phyloP scores from a whole-genome alignment of 2,329 filamentous ascomycete species.

The Penicillium sp. region DNA sequence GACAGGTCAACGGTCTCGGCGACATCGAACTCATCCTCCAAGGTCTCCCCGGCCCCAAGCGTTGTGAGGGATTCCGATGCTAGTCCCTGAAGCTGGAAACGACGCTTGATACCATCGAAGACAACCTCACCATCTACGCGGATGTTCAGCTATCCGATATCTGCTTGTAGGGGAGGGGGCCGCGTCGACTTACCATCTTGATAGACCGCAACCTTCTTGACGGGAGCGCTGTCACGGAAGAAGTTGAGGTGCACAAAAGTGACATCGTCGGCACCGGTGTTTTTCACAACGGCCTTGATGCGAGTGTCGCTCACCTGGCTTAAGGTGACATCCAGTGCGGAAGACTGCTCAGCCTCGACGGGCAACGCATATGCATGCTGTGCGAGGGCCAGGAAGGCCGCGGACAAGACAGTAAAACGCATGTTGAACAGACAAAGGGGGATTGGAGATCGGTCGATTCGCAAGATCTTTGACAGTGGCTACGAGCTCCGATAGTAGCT shows the following conservation, averaged over 20 bases:
- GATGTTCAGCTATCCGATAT: slow-evolving; percentile 6
- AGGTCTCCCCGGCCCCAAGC: slow-evolving; percentile 32
- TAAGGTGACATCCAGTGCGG: slow-evolving; percentile 38
- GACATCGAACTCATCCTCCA: slow-evolving; percentile 41
- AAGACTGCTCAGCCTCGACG: slow-evolving; percentile 14
- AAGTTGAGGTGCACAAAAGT: slow-evolving; percentile 43
- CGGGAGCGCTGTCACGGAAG: slow-evolving; percentile 38
- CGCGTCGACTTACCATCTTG: slow-evolving; percentile 31
- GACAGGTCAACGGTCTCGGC: slow-evolving; percentile 47
- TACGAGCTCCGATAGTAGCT: not conserved
- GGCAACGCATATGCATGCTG: slow-evolving; percentile 26
- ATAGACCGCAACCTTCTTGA: slow-evolving; percentile 41
- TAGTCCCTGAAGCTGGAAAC: slow-evolving; percentile 33
- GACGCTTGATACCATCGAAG: slow-evolving; percentile 39
- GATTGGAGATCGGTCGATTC: not conserved
- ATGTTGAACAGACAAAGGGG: slow-evolving; percentile 18
- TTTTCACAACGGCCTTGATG: slow-evolving; percentile 42
- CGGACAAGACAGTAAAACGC: slow-evolving; percentile 25
- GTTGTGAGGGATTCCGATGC: slow-evolving; percentile 34
- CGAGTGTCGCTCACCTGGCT: slow-evolving; percentile 36
- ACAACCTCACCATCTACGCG: slow-evolving; percentile 31
- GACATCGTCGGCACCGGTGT: slow-evolving; percentile 37
- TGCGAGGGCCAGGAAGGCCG: slow-evolving; percentile 26
- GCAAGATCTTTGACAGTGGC: not conserved
- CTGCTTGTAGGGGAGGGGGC: not conserved